phyloP scores from a whole-genome alignment of 148 eudicot species.

The Gaultheria prostrata region DNA sequence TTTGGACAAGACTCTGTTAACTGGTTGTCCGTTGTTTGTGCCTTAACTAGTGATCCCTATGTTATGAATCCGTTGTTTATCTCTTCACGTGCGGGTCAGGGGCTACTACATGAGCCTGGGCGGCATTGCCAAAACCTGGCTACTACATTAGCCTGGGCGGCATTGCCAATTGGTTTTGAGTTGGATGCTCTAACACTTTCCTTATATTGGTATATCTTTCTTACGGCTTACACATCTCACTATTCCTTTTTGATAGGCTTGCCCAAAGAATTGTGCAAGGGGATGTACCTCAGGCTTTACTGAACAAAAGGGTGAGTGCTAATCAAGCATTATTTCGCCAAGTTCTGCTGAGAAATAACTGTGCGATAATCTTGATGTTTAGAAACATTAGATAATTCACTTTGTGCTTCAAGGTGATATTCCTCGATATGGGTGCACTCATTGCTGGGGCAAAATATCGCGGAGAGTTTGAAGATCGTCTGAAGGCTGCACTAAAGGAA shows the following conservation, averaged over 20 bases:
- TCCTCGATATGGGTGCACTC: constrained; percentile 95
- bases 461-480: constrained; percentile 93
- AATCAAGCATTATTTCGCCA: neutral
- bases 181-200: neutral
- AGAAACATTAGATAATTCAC: neutral
- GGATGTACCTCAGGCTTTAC: constrained; percentile 96
- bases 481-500: constrained; percentile 90
- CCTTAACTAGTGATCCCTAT: too few relatives aligned
- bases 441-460: constrained; percentile 97
- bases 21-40: too few relatives aligned
- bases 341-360: neutral
- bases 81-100: too few relatives aligned
- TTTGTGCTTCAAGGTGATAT: constrained; percentile 58
- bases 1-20: too few relatives aligned
- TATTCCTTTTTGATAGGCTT: constrained; percentile 50
- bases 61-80: too few relatives aligned
- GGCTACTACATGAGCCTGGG: too few relatives aligned
- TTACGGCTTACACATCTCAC: neutral
- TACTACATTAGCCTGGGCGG: too few relatives aligned
- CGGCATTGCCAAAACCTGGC: too few relatives aligned
- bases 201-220: neutral
- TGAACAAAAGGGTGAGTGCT: constrained; percentile 67
- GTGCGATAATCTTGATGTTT: neutral
- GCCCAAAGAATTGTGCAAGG: constrained; percentile 97
- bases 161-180: too few relatives aligned